Evolutionary conservation across 208 protist genomes (phyloP), one percentile per base, ranked within the genome.

Genomic region (Wallacemonas sp.): DNA sequence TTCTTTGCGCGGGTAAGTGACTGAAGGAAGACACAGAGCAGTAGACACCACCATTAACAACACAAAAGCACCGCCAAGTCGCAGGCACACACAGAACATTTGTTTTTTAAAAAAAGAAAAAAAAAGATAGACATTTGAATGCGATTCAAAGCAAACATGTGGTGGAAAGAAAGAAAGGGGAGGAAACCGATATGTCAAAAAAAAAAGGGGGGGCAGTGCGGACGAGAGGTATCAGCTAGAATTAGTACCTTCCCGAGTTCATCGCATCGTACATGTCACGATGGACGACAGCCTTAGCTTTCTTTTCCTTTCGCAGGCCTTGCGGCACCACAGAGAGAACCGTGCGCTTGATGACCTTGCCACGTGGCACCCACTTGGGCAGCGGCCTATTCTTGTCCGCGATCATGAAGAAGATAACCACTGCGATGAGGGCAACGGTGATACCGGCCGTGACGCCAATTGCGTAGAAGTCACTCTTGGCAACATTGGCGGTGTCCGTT

Each of bases 181-280:
- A 33, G 9, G 47, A 33, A n/a, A 55, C 1, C 19, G 24, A 14
- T 36, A 46, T 36, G n/a, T 41, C 28, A 19, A 31, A 26, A 51
- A 46, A 27, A 21, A 63, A 68, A 12, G 34, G 66, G 15, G 56
- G 27, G 39, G n/a, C n/a, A n/a, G n/a, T n/a, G n/a, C n/a, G n/a
- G n/a, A n/a, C n/a, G n/a, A n/a, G n/a, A n/a, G n/a, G n/a, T n/a
- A n/a, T n/a, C n/a, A n/a, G n/a, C n/a, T n/a, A n/a, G n/a, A n/a
- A 17, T 59, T 75, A 89, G 60, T 93, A 93, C 58, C 63, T 64
- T 45, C 86, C 87, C 2, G 87, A 93, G 44, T 74, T 85, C 84
- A 93, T 93, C 42, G 87, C 87, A 45, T 90, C 87, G 74, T 93
- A 93, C 87, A 93, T 89, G 53, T 90, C 84, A 62, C 75, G 85